Evolutionary conservation across 2,329 filamentous ascomycete genomes (phyloP), one percentile per base, ranked within the genome.

Genomic region (Botryotinia narcissicola): DNA sequence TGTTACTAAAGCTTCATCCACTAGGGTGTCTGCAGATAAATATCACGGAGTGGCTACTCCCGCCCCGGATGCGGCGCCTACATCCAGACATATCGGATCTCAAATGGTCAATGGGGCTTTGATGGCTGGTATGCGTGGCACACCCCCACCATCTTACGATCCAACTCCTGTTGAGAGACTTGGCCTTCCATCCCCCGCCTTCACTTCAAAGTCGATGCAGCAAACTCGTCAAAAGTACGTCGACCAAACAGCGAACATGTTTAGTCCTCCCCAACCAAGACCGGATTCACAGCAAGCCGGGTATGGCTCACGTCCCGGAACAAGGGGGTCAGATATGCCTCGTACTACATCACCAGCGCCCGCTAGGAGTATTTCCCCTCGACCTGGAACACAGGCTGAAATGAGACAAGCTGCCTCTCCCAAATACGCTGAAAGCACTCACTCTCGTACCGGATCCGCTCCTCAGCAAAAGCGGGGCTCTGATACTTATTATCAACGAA

Each of bases 1-100:
- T 0, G 92, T 95, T 7, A 87, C 86, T 25, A 98, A 98, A 83
- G 92, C 95, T 78, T 89, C 93, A 10, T 91, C 91, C 5, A 87
- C 89, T 67, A 90, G 97, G n/a, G 90, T 97, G 74, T 97, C 96
- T n/a, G 96, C 95, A 29, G 97, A 99, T 82, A 91, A 93, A 75
- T 98, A 97, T 82, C 93, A 97, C 80, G 95, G 96, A n/a, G 91
- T 99, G 75, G 86, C 93, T 20, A 97, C 95, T 2, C 95, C 96
- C 8, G 90, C 87, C 10, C 92, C 89, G 1, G 86, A 85, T 12
- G 80, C 79, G 69, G 75, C 78, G 71, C 84, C 84, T 64, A 80
- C 82, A 10, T 83, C 85, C 40, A 84, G 86, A 66, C 83, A 85
- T 3, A 83, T 84, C 4, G 82, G 83, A 32, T 73, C 80, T 20